A percentile compares a stretch with the other conserved stretches of the same genome.
phyloP scores from a whole-genome alignment of 129 eudicot species.

The Solidago caesia region DNA sequence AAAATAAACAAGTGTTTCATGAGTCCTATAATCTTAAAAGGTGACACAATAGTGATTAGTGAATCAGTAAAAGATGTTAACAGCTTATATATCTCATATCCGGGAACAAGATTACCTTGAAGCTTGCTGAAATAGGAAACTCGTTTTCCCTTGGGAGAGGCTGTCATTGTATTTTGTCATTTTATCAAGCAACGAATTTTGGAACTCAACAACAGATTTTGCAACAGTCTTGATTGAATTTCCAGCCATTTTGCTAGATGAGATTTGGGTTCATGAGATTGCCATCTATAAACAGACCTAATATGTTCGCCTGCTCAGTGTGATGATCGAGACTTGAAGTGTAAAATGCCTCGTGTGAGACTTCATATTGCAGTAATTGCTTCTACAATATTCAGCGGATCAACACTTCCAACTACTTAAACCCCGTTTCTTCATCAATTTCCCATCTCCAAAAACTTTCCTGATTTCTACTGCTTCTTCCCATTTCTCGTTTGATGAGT shows the following conservation, averaged over 20 bases:
- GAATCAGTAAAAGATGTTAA: too few relatives aligned
- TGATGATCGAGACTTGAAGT: background rate
- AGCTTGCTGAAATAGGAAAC: too few relatives aligned
- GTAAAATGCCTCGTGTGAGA: background rate
- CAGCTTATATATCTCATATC: too few relatives aligned
- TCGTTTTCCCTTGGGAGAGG: slow-evolving; percentile 23
- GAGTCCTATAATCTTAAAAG: too few relatives aligned
- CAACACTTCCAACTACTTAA: slow-evolving; percentile 32
- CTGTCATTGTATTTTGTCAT: slow-evolving; percentile 60
- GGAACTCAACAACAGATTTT: slow-evolving; percentile 52
- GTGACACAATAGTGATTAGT: too few relatives aligned
- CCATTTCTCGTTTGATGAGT: slow-evolving; percentile 39
- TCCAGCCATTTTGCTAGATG: slow-evolving; percentile 32
- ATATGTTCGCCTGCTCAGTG: too few relatives aligned
- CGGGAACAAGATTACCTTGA: too few relatives aligned
- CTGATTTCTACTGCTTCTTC: slow-evolving; percentile 36
- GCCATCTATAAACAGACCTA: too few relatives aligned
- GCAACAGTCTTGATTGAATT: slow-evolving; percentile 44
- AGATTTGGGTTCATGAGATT: background rate
- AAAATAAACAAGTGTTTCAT: too few relatives aligned
- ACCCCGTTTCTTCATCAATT: slow-evolving; percentile 30
- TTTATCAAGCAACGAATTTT: slow-evolving; percentile 64
- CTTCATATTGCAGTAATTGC: background rate
- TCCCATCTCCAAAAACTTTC: slow-evolving; percentile 37
- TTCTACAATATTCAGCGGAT: slow-evolving; percentile 1